Evolutionary conservation across 1,284 basidiomycete genomes (phyloP), one percentile per base, ranked within the genome.

Genomic region (Chondrostereum purpureum): DNA sequence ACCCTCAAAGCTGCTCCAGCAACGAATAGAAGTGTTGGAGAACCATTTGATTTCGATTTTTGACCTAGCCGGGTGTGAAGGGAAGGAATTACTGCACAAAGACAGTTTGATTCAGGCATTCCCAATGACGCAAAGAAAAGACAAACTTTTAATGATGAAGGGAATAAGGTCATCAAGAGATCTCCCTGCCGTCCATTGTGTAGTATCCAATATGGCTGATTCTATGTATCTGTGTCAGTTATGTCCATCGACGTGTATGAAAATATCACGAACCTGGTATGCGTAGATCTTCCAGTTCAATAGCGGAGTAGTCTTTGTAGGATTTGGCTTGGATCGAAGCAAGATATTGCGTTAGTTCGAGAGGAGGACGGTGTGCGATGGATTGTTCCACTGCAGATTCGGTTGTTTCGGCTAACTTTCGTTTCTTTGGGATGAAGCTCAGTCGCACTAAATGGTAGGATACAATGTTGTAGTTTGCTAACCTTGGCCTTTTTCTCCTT

Each of bases 1-100:
- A 88, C 88, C 37, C 89, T 78, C 38, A 92, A 69, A 14, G 89
- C 90, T 22, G 88, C 86, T 27, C 78, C 78, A 12, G 86, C 75
- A 36, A 92, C 59, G 59, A 87, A 86, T 4, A 92, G 62, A 36
- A 91, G 66, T 1, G 88, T 89, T 1, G 89, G 89, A 33, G 88
- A 75, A 16, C 88, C 89, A 48, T 75, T 76, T 37, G 72, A 66
- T 58, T 87, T 89, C 40, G 88, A 80, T 54, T 69, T 72, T 61
- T 90, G 86, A 18, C 69, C 70, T 17, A 92, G 69, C 11, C 39
- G 80, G 45, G 73, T 75, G 54, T 75, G 79, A 16, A 90, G 69
- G 45, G 68, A 70, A 44, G 88, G 89, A 39, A 85, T 64, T 50
- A 72, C 88, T 90, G 56, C 2, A 45, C 13, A 21, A 2, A 5